These are phyloP conservation scores for Kurtzmaniella quercitrusa DNA, from an alignment of 1,139 yeast genomes.

Conservation along the genomic window DNA sequence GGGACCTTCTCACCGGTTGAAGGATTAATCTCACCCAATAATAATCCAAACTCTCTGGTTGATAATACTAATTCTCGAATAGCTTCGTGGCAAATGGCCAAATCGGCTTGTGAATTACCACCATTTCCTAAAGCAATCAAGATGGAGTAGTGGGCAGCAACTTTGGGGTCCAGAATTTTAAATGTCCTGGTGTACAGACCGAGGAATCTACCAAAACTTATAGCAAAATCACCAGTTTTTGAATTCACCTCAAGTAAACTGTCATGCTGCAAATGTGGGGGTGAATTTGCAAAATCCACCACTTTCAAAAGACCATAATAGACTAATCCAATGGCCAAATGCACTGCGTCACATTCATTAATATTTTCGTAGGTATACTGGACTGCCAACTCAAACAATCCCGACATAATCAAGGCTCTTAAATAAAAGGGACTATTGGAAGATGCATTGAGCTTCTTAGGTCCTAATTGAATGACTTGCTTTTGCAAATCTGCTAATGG, in stretches of 20 bases:
- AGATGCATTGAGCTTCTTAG: constrained; percentile 62
- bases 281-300: constrained; percentile 22
- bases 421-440: constrained; percentile 72
- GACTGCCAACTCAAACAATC: constrained; percentile 80
- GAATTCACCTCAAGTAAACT: constrained; percentile 31
- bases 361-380: constrained; percentile 58
- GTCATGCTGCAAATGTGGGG: constrained; percentile 19
- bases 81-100: constrained; percentile 69
- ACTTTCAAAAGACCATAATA: constrained; percentile 71
- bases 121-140: constrained; percentile 57
- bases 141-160: constrained; percentile 84
- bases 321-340: constrained; percentile 77
- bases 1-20: constrained; percentile 74
- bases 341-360: constrained; percentile 85
- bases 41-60: constrained; percentile 76
- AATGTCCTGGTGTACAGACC: constrained; percentile 78
- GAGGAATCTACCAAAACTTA: constrained; percentile 56
- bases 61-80: constrained; percentile 80
- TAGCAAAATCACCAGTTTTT: constrained; percentile 35
- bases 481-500: constrained; percentile 71
- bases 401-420: constrained; percentile 70
- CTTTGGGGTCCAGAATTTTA: constrained; percentile 81
- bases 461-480: constrained; percentile 68
- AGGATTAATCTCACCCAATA: constrained; percentile 72
- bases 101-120: constrained; percentile 38